Base-by-base conservation (phyloP, 306 rosid species). In the Corylus americana region DNA sequence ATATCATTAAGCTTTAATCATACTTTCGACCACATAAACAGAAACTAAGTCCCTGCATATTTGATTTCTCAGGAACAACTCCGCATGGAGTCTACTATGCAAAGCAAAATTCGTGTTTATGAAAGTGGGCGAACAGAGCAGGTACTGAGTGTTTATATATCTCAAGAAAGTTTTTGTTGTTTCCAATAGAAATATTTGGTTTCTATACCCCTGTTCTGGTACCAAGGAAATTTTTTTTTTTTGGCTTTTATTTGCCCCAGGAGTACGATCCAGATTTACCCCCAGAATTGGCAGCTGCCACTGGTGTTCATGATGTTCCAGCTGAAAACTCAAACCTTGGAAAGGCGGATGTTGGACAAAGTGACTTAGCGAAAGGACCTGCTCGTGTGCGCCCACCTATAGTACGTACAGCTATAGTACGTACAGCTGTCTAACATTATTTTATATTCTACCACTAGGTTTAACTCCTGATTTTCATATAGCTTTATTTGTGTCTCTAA, bases 241-340 rank as follows among this genome's bases (percentile, higher is more conserved):
- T 29, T 35, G 8, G 7, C 48, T 72, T 55, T 45, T 55, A 13
- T 42, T 72, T 50, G 27, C 22, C n/a, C 79, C 89, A 96, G 99
- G 97, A 92, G 67, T 96, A 91, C 78, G 99, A 96, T 84, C 99
- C 99, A 53, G 99, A 96, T 88, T 86, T 96, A 81, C 99, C 99
- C 81, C 99, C 99, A 17, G 99, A 96, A 86, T 83, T 96, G 82
- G 99, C 97, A 63, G 98, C 98, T 62, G 99, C 98, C 70, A 71
- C 98, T 70, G 97, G 98, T 67, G 70, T 87, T 78, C 99, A 85
- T 20, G 97, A 93, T 48, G 84, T 61, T 76, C 74, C 89, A 59
- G 72, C 78, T 77, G 98, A 86, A 72, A 87, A 88, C 85, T 67
- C 88, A 75, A 86, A 85, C 85, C 78, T 83, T 73, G 83, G 82